phyloP scores from a whole-genome alignment of 2,329 filamentous ascomycete genomes.

The Talaromyces sp. region DNA sequence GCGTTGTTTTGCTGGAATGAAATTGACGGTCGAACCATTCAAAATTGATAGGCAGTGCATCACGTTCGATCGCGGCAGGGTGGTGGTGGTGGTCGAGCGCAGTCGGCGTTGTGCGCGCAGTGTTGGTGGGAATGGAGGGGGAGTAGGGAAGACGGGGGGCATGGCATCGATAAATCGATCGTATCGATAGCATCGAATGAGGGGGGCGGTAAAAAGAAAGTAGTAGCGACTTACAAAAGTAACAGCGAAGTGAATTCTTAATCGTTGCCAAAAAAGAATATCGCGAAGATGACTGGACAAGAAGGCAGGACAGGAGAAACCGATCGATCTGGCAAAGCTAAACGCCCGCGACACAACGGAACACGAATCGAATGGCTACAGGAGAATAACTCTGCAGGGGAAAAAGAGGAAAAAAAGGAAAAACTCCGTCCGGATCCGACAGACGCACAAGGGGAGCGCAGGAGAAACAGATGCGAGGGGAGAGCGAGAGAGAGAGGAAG shows the following conservation, averaged over 20 bases:
- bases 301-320: not conserved
- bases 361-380: conserved; percentile 15
- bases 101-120: not conserved
- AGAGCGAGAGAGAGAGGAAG: conserved; percentile 14
- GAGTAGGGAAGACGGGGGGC: not conserved
- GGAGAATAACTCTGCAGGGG: conserved; percentile 21
- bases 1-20: not conserved
- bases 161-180: not conserved
- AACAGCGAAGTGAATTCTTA: conserved; percentile 3
- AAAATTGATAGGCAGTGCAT: not conserved
- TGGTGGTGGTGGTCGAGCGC: not conserved
- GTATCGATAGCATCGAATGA: not conserved
- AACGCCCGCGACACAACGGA: conserved; percentile 21
- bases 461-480: conserved; percentile 13
- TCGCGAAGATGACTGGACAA: not conserved
- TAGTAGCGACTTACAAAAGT: conserved; percentile 5
- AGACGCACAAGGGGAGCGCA: conserved; percentile 10
- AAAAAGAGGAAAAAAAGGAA: conserved; percentile 16
- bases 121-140: not conserved
- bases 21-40: not conserved
- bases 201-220: not conserved
- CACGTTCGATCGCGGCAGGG: not conserved
- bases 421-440: conserved; percentile 7
- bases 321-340: not conserved
- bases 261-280: conserved; percentile 1